Evolutionary conservation across 208 protist species (phyloP).

Genomic region (Leishmania amazonensis): DNA sequence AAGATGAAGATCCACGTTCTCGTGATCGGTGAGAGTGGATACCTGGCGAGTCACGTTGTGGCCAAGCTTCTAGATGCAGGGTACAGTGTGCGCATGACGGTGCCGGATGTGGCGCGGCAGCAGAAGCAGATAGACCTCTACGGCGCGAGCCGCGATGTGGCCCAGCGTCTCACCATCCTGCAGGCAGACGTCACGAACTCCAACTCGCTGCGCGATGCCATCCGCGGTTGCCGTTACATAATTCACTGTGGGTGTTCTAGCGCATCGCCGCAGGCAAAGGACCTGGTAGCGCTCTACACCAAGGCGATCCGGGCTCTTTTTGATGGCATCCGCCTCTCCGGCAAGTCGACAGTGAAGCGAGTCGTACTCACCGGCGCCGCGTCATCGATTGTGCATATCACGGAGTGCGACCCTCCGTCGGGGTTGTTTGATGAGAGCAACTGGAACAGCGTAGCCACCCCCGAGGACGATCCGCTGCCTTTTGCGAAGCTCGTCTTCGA

Average conservation of each 20-base stretch:
- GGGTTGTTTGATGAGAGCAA: constrained; percentile 79
- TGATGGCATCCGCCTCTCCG: constrained; percentile 77
- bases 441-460: constrained; percentile 79
- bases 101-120: constrained; percentile 49
- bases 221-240: constrained; percentile 85
- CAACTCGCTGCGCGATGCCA: constrained; percentile 68
- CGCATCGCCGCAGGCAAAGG: constrained; percentile 31
- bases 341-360: constrained; percentile 84
- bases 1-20: constrained; percentile 88
- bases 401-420: constrained; percentile 60
- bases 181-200: constrained; percentile 81
- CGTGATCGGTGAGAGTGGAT: constrained; percentile 86
- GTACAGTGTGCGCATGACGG: constrained; percentile 85
- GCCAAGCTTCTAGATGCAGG: constrained; percentile 82
- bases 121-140: constrained; percentile 82
- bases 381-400: constrained; percentile 79
- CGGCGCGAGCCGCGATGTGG: constrained; percentile 46
- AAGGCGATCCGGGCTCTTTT: constrained; percentile 86
- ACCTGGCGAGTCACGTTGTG: constrained; percentile 86
- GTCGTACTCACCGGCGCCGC: constrained; percentile 84
- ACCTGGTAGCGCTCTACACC: constrained; percentile 64
- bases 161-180: constrained; percentile 67
- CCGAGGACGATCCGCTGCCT: constrained; percentile 70
- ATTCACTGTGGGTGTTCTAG: constrained; percentile 87
- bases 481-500: constrained; percentile 87